These are phyloP conservation scores for Syzygium syzygioides DNA, from an alignment of 441 rosid genomes.

Conservation along the genomic window DNA sequence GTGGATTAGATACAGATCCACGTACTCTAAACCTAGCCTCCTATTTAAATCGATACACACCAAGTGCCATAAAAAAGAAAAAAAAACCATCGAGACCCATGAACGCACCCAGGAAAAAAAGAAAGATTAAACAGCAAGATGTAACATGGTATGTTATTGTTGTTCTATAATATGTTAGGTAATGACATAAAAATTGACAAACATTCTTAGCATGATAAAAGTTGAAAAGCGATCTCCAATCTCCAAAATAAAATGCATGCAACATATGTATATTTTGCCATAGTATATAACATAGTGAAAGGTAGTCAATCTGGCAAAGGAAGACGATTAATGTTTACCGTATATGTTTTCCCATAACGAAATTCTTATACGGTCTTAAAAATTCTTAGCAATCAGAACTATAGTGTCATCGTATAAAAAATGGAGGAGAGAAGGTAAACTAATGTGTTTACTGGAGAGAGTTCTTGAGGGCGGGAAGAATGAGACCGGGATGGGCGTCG, in stretches of 20 bases:
- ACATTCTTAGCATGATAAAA: too few species aligned
- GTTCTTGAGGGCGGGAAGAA: too few species aligned
- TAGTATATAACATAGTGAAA: not conserved
- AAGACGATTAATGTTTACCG: not conserved
- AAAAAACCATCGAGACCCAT: not conserved
- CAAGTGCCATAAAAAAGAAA: not conserved
- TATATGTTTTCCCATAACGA: not conserved
- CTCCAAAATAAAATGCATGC: too few species aligned
- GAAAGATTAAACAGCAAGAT: not conserved
- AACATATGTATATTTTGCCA: too few species aligned
- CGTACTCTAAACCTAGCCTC: conserved; percentile 4
- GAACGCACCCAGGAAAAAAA: not conserved
- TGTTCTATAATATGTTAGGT: not conserved
- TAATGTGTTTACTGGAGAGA: too few species aligned
- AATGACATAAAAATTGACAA: not conserved
- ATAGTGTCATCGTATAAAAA: too few species aligned
- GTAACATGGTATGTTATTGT: not conserved
- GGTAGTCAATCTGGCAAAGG: not conserved
- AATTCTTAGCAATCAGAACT: not conserved
- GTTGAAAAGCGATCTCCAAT: too few species aligned
- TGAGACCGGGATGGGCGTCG: too few species aligned
- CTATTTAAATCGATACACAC: not conserved
- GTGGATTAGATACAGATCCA: conserved; percentile 20
- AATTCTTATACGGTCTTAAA: not conserved
- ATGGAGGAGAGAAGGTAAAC: too few species aligned